Base-by-base conservation (phyloP, 805 yeast genomes). In the Teunomyces aglyptinius region DNA sequence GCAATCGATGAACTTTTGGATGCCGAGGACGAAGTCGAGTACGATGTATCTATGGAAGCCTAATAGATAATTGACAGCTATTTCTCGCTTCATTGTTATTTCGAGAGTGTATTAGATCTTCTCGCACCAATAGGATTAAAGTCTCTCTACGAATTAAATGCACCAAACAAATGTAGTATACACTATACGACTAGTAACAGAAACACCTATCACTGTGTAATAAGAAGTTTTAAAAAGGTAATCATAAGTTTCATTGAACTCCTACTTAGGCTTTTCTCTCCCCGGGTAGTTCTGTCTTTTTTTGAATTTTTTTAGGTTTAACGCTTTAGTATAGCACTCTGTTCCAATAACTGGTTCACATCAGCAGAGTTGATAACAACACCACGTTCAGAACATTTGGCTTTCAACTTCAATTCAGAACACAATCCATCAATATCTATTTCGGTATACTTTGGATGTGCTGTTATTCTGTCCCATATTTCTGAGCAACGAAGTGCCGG, bases 361-460 rank as follows among this genome's bases (percentile, higher is more conserved):
- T 92, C 97, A 31, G 76, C 70, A 47, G 86, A 85, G 50, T 87
- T 83, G 26, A 94, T 81, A 26, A 94, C 96, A 27, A 86, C 97
- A 13, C 99, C 99, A 46, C 76, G 71, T 60, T 92, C 97, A 11
- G 96, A 85, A 71, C 99, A 94, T 68, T 89, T 90, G 8, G 98
- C 99, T 76, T 92, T 94, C 32, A 83, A 68, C 67, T 92, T 87
- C 61, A 94, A 76, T 69, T 94, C 99, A 38, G 71, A 63, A 76
- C 99, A 94, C 63, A 94, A 77, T 2, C 96, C 95, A 61, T 92
- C 97, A 53, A 94, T 91, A 65, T 94, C 99, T 44, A 94, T 75
- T 49, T 91, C 97, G 4, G 94, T 82, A 65, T 91, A 94, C 61
- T 86, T 82, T 28, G 99, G 98, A 73, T 94, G 98, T 18, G 94